phyloP scores from a whole-genome alignment of 1,284 basidiomycete species.

The Trichosporon faecale region DNA sequence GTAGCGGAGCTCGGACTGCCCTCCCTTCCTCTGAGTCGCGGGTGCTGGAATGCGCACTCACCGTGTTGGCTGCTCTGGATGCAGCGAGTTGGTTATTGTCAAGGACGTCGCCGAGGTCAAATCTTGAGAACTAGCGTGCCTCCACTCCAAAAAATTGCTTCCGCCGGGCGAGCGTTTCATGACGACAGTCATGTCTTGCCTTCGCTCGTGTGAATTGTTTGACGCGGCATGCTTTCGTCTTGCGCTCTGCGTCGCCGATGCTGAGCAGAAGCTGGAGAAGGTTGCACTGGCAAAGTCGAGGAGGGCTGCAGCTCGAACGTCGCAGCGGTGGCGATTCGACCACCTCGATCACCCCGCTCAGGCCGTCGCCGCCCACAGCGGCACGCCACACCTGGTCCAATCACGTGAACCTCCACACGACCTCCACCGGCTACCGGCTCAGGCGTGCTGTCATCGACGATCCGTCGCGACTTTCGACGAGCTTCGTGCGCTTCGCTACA shows the following conservation, averaged over 20 bases:
- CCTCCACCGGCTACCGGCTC: neutral
- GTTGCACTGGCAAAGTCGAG: no score
- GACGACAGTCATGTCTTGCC: neutral
- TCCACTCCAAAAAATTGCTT: neutral
- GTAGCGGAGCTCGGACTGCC: neutral
- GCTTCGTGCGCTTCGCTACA: neutral
- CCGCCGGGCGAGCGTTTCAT: neutral
- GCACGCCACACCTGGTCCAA: neutral
- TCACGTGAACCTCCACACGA: conserved; percentile 3
- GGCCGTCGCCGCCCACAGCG: neutral
- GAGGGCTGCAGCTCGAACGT: no score
- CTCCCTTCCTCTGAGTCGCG: neutral
- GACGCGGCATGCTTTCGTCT: neutral
- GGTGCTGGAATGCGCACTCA: neutral
- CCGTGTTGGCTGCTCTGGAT: neutral
- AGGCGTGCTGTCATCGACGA: neutral
- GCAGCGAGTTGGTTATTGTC: neutral
- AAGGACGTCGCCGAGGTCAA: neutral
- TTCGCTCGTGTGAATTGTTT: neutral
- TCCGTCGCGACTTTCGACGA: neutral
- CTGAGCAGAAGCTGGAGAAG: neutral
- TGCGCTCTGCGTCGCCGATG: neutral
- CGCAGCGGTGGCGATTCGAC: neutral
- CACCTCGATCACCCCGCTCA: neutral
- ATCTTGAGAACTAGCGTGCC: neutral